A percentile compares a stretch with the other conserved stretches of the same genome.
Conservation (phyloP, 495 filamentous ascomycete species). For the Penicillium parvum region DNA sequence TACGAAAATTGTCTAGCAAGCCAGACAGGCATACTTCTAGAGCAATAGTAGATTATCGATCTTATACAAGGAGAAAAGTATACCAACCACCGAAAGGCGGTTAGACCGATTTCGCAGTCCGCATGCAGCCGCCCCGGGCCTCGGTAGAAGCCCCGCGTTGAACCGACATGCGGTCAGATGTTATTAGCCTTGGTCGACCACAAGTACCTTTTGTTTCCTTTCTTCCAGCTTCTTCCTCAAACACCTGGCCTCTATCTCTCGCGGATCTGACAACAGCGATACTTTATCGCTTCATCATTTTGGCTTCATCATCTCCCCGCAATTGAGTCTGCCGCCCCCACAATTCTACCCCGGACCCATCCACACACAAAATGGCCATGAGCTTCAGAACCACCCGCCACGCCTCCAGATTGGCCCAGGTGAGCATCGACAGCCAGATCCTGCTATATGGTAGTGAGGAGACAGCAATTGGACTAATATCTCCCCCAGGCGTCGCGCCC, state of each 20-base stretch:
- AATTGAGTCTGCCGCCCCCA: constrained; percentile 15
- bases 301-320: constrained; percentile 13
- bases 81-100: too few relatives aligned
- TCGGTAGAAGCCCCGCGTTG: constrained; percentile 34
- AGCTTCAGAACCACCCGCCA: constrained; percentile 38
- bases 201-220: constrained; percentile 6
- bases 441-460: background rate
- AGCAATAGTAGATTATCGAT: background rate
- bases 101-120: constrained; percentile 13
- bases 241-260: background rate
- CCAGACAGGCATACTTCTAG: too few relatives aligned
- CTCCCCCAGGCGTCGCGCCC: constrained; percentile 21
- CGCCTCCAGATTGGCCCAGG: constrained; percentile 36
- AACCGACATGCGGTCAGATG: constrained; percentile 23
- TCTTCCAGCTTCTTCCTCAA: constrained; percentile 5
- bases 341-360: constrained; percentile 23
- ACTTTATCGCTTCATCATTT: background rate
- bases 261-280: background rate
- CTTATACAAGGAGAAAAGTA: too few relatives aligned
- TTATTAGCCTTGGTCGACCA: constrained; percentile 12
- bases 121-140: constrained; percentile 29
- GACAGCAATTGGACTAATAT: background rate
- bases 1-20: too few relatives aligned
- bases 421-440: constrained; percentile 8
- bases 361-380: constrained; percentile 26